Percentiles rank a stretch among this genome's conserved stretches.
phyloP scores from a whole-genome alignment of 73 alveolate species.

The Diophrys appendiculata region DNA sequence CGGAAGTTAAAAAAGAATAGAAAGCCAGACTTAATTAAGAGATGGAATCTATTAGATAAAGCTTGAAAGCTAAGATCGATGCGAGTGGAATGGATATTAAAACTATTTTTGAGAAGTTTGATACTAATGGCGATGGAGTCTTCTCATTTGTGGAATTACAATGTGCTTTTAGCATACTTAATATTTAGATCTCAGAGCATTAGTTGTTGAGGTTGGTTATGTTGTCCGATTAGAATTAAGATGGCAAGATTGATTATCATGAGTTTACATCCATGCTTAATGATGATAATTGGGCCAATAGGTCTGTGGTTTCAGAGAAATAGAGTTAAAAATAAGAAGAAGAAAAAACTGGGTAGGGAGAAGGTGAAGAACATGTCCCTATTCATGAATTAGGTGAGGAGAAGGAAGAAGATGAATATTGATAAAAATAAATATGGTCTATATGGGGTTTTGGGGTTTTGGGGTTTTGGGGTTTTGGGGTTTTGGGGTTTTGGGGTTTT shows the following conservation, averaged over 20 bases:
- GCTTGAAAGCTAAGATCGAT: slow-evolving; percentile 5
- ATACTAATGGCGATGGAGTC: slow-evolving; percentile 56
- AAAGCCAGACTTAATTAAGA: slow-evolving; percentile 11
- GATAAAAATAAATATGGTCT: slow-evolving; percentile 20
- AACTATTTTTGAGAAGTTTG: slow-evolving; percentile 29
- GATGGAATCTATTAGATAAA: slow-evolving; percentile 14
- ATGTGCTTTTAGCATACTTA: slow-evolving; percentile 45
- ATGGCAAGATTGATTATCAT: slow-evolving; percentile 54
- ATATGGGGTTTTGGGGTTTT: too few relatives aligned
- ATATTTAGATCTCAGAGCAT: slow-evolving; percentile 20
- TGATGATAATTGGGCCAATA: slow-evolving; percentile 2
- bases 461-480: too few relatives aligned
- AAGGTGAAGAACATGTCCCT: too few relatives aligned
- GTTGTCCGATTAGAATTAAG: slow-evolving; percentile 42
- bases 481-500: too few relatives aligned
- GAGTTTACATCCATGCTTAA: slow-evolving; percentile 38
- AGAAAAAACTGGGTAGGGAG: too few relatives aligned
- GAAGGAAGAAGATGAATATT: slow-evolving; percentile 7
- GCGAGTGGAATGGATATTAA: slow-evolving; percentile 20
- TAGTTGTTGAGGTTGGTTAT: slow-evolving; percentile 29
- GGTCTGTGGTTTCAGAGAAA: neutral
- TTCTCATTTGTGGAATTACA: slow-evolving; percentile 45
- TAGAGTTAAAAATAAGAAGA: too few relatives aligned
- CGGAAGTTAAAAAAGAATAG: slow-evolving; percentile 12
- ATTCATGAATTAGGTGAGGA: slow-evolving; percentile 11